Evolutionary conservation across 2,329 filamentous ascomycete genomes (phyloP), one percentile per base, ranked within the genome.

Genomic region (Fusarium camptoceras): DNA sequence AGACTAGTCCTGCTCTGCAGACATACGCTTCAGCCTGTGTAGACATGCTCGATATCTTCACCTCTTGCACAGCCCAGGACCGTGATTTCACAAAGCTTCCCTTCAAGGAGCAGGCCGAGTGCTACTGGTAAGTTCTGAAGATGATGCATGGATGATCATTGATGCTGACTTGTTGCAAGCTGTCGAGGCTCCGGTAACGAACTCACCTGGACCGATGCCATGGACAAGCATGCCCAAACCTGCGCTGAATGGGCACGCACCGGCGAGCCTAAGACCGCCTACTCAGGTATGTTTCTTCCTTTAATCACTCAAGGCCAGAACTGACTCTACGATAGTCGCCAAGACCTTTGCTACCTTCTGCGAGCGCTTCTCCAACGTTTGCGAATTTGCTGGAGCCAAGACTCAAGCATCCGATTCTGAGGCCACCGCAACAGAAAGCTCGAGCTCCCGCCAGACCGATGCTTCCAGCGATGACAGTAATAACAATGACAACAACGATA

Each of bases 231-330:
- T 59, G 78, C 78, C 37, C 67, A 64, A n/a, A 76, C 75, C 11
- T 79, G 78, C 44, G 70, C 69, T 41, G 57, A 73, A 39, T 79
- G 77, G 78, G 78, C 77, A 51, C 57, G 20, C 7, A 75, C 73
- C 34, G 74, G 70, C 61, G 74, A 77, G 25, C 65, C 73, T 20
- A 28, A 71, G n/a, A 76, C 73, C 31, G 64, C 68, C 39, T 78
- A 72, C 44, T 15, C 44, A 43, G 71, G 77, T 79, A 73, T 43
- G 71, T 71, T 39, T 43, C 37, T 44, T 20, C 34, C 20, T 18
- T 42, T 41, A 39, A 54, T 25, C 15, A 24, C 5, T 10, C 16
- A 5, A 44, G 34, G 44, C 20, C 6, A 57, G 24, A 25, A 27
- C 66, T 76, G 57, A 76, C 68, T 24, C 30, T 43, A 18, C 37